Evolutionary conservation across 2,329 filamentous ascomycete species (phyloP), one percentile per base, ranked within the genome.

Genomic region (Phaeoacremonium minimum): DNA sequence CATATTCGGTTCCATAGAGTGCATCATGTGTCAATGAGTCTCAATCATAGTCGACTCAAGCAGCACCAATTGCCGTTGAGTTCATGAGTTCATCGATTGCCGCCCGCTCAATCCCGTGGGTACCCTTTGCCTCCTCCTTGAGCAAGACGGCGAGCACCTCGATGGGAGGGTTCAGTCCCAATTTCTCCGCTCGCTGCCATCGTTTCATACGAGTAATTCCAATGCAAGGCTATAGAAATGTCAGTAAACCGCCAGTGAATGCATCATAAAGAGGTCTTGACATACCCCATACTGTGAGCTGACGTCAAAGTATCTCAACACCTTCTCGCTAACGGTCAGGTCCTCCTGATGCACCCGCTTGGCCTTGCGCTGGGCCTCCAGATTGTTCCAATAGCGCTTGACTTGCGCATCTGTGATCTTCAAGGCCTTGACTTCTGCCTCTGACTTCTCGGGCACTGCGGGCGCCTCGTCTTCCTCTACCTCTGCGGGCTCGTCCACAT

Each of bases 291-390:
- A 98, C 52, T 95, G 87, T 42, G 77, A 87, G 53, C 83, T 93
- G 47, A 95, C 84, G 58, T 98, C 93, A 63, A 93, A 98, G 57
- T 95, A 87, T 45, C 91, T 73, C 51, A 97, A 62, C 17, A 97
- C 80, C 69, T 91, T 95, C 71, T 97, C 90, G 38, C 84, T 73
- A 31, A 85, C 47, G 9, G 70, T 74, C 48, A 97, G 56, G 3
- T 72, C 82, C 50, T 83, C 62, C 62, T 95, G 88, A 53, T 97
- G 93, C 22, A 95, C 80, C 49, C 84, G 68, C 29, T 77, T 75
- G 14, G 86, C 77, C 41, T 71, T 73, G 48, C 87, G 73, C 50
- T 80, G 72, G 28, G 67, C 66, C 66, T 95, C 87, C 46, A 91
- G 78, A 9, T 60, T 60, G 46, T 68, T 69, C 89, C 89, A 96